Evolutionary conservation across 129 eudicot genomes (phyloP).

Genomic region (Helichrysum umbraculigerum): DNA sequence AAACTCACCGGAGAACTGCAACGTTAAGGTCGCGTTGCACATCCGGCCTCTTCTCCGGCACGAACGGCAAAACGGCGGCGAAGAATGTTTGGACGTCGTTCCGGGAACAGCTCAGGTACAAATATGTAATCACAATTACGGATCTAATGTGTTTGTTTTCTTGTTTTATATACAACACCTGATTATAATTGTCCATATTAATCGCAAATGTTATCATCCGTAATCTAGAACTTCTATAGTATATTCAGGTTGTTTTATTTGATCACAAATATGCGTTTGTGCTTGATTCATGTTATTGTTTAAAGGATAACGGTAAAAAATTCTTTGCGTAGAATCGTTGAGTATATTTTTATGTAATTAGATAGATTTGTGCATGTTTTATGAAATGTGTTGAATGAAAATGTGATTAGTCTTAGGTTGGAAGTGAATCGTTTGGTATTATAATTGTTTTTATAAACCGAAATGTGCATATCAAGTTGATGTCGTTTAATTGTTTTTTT

Average conservation of each 20-base stretch:
- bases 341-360: slow-evolving; percentile 10
- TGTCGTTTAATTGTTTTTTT: not conserved
- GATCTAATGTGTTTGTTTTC: not conserved
- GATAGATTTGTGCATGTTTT: slow-evolving; percentile 2
- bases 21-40: slow-evolving; percentile 95
- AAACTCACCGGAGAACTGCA: slow-evolving; percentile 65
- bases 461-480: not conserved
- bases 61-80: slow-evolving; percentile 79
- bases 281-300: not conserved
- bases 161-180: too few species aligned
- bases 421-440: slow-evolving; percentile 2
- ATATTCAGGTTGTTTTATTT: not conserved
- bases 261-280: slow-evolving; percentile 8
- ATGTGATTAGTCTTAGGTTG: slow-evolving; percentile 12
- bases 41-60: slow-evolving; percentile 86
- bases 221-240: slow-evolving; percentile 6
- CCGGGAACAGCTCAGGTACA: slow-evolving; percentile 85
- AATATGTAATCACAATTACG: slow-evolving; percentile 4
- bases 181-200: too few species aligned
- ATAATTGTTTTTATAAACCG: not conserved
- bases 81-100: slow-evolving; percentile 81
- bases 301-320: not conserved
- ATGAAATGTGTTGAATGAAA: slow-evolving; percentile 5
- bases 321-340: not conserved
- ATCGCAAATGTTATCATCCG: not conserved